Percentiles rank a stretch among this genome's conserved stretches.
These are phyloP conservation scores for Barnettozyma hawaiiensis DNA, from an alignment of 1,139 yeast species.

Conservation along the genomic window DNA sequence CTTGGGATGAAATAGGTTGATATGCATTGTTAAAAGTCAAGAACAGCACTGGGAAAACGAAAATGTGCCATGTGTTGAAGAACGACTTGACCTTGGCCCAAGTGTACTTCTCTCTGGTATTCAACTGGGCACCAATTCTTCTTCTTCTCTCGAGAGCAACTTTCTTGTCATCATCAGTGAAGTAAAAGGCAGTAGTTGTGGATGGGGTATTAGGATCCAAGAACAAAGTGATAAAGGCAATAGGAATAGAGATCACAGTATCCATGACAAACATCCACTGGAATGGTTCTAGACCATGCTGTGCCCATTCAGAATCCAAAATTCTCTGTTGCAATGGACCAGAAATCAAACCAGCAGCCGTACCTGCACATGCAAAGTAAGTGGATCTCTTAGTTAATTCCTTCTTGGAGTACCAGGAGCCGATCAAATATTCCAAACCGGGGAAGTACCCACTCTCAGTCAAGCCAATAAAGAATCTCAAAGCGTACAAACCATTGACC, in stretches of 20 bases:
- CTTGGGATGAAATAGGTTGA: conserved; percentile 35
- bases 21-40: conserved; percentile 39
- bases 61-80: conserved; percentile 46
- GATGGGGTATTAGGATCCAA: conserved; percentile 43
- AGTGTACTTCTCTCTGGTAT: conserved; percentile 40
- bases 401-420: conserved; percentile 44
- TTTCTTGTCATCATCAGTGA: conserved; percentile 29
- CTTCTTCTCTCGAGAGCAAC: conserved; percentile 30
- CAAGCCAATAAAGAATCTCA: conserved; percentile 54
- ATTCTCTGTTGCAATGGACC: conserved; percentile 31
- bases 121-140: conserved; percentile 41
- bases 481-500: conserved; percentile 45
- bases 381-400: conserved; percentile 35
- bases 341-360: conserved; percentile 33
- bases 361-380: conserved; percentile 22
- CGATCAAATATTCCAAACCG: conserved; percentile 37
- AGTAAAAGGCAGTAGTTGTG: conserved; percentile 37
- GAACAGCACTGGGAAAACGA: conserved; percentile 43
- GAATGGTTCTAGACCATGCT: conserved; percentile 39
- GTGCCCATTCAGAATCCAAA: conserved; percentile 30
- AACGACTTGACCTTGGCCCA: conserved; percentile 37
- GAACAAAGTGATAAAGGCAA: conserved; percentile 39
- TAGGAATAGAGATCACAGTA: conserved; percentile 45
- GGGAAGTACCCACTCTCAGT: conserved; percentile 59
- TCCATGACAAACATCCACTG: conserved; percentile 52